Conservation (phyloP, 306 rosid genomes). For the Prunus padus region DNA sequence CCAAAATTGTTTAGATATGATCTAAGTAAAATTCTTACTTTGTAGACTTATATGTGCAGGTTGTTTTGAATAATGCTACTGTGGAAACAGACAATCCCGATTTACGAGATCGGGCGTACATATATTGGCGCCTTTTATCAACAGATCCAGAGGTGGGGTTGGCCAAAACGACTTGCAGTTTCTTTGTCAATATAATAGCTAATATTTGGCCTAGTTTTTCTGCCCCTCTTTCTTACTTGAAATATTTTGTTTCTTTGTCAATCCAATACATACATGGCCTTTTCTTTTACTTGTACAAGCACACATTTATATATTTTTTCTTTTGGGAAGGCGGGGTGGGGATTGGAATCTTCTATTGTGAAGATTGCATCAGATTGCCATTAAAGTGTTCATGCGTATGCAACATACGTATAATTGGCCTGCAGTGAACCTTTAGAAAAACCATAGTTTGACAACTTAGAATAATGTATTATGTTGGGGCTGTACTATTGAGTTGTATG, state of each 20-base stretch:
- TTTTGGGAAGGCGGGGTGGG: not conserved
- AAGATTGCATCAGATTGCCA: not conserved
- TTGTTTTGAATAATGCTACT: constrained; percentile 96
- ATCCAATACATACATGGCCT: not conserved
- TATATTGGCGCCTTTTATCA: constrained; percentile 99
- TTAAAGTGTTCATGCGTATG: not conserved
- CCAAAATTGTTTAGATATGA: not conserved
- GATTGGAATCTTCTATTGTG: not conserved
- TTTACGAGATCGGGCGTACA: constrained; percentile 96
- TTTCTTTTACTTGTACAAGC: not conserved
- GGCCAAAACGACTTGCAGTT: not conserved
- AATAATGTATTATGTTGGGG: not conserved
- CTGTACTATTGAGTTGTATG: constrained; percentile 6
- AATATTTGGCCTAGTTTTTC: not conserved
- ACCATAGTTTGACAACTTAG: not conserved
- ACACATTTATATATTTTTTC: not conserved
- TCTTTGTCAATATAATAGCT: not conserved
- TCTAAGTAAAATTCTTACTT: constrained; percentile 27
- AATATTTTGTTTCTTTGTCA: not conserved
- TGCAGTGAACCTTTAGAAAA: not conserved
- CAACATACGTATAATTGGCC: not conserved
- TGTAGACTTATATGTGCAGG: constrained; percentile 46
- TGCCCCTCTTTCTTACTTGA: not conserved
- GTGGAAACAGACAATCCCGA: constrained; percentile 99
- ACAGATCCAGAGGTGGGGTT: constrained; percentile 94